These are phyloP conservation scores for Xylariaceae sp. DNA, from an alignment of 2,329 filamentous ascomycete species.

Conservation along the genomic window DNA sequence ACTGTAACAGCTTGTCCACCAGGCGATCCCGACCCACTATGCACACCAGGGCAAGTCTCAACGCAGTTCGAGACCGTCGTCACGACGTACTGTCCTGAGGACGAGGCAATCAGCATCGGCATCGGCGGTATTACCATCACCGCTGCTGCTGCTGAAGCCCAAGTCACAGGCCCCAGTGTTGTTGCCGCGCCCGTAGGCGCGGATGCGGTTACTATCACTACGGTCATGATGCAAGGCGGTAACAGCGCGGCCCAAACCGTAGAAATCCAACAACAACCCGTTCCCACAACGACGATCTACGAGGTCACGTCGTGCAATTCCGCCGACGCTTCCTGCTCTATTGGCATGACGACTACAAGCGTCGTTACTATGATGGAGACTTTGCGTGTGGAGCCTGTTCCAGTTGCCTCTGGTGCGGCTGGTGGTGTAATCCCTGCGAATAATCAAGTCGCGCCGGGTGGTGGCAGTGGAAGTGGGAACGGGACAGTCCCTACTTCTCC, in stretches of 20 bases:
- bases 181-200: no score
- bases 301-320: constrained; percentile 17
- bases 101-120: no score
- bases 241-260: not conserved
- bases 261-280: constrained; percentile 11
- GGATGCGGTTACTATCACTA: no score
- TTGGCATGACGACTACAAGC: constrained; percentile 19
- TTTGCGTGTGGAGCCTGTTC: constrained; percentile 6
- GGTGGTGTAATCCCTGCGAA: not conserved
- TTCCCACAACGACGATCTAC: constrained; percentile 17
- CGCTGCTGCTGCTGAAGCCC: no score
- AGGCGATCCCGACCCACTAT: no score
- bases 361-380: constrained; percentile 20
- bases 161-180: no score
- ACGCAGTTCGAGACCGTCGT: constrained; percentile 20
- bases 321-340: constrained; percentile 20
- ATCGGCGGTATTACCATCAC: no score
- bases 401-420: not conserved
- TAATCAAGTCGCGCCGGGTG: no score
- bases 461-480: no score
- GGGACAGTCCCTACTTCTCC: no score
- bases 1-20: constrained; percentile 17
- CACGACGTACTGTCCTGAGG: constrained; percentile 23
- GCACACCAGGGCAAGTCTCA: constrained; percentile 7
- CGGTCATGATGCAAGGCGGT: no score